These are phyloP conservation scores for Daldinia eschscholtzii DNA, from an alignment of 2,329 filamentous ascomycete genomes.

Conservation along the genomic window DNA sequence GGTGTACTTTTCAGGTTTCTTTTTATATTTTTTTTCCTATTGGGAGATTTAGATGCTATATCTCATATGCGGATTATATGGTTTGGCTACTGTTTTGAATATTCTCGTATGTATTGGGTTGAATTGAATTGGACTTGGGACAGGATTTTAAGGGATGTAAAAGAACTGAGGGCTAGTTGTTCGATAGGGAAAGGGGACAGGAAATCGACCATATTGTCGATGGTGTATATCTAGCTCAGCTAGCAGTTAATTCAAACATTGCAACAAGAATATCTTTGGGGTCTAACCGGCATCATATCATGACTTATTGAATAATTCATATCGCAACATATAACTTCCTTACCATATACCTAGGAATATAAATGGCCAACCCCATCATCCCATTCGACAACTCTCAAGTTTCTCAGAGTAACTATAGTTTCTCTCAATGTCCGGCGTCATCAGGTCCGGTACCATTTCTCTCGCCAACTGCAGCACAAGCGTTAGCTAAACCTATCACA, in stretches of 20 bases:
- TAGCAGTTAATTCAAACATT: constrained; percentile 21
- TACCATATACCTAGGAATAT: background rate
- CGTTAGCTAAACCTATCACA: constrained; percentile 45
- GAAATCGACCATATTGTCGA: constrained; percentile 30
- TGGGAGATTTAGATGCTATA: constrained; percentile 15
- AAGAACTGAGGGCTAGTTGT: background rate
- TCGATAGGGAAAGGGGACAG: background rate
- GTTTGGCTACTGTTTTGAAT: constrained; percentile 20
- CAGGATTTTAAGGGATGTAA: constrained; percentile 27
- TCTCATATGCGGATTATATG: constrained; percentile 13
- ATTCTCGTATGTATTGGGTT: constrained; percentile 36
- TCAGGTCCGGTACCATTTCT: constrained; percentile 66
- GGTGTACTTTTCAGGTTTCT: constrained; percentile 36
- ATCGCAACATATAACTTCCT: too few species aligned
- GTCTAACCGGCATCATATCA: background rate
- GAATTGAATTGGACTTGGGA: constrained; percentile 16
- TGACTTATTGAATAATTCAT: background rate
- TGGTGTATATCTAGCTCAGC: constrained; percentile 33
- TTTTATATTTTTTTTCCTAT: background rate
- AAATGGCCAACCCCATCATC: constrained; percentile 5
- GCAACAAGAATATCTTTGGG: background rate
- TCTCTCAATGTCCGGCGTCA: constrained; percentile 53
- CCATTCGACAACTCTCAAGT: too few species aligned
- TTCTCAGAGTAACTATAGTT: background rate
- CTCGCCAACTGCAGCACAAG: constrained; percentile 63